Percentiles rank a stretch among this genome's conserved stretches.
Evolutionary conservation across 192 early-diverging fungal species (phyloP).

Genomic region (Gonapodya prolifera): DNA sequence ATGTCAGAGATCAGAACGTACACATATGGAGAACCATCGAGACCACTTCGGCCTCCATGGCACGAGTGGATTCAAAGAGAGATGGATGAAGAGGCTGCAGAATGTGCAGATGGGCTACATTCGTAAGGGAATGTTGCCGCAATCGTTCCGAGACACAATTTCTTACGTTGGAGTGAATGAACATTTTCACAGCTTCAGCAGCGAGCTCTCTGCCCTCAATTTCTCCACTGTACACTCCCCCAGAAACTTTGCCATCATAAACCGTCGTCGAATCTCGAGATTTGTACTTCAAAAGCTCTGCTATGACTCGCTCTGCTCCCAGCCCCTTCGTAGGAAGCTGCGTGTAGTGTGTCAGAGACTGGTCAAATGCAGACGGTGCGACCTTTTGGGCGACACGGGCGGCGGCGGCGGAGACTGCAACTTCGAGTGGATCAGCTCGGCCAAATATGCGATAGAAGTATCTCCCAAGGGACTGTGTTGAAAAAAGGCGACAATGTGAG

Average conservation of each 20-base stretch:
- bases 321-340: not conserved
- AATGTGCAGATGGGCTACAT: not conserved
- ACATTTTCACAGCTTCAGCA: not conserved
- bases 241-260: not conserved
- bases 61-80: conserved; percentile 81
- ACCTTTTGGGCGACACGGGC: no score
- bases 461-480: no score
- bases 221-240: not conserved
- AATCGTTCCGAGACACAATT: not conserved
- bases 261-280: not conserved
- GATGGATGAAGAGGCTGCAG: conserved; percentile 77
- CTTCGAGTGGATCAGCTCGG: no score
- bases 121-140: not conserved
- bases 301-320: not conserved
- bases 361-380: conserved; percentile 6
- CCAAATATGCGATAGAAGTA: no score
- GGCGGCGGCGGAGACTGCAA: no score
- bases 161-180: not conserved
- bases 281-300: not conserved
- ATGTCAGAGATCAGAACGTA: no score
- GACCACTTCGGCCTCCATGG: conserved; percentile 90
- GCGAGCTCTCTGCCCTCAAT: not conserved
- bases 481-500: no score
- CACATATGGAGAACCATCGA: conserved; percentile 84
- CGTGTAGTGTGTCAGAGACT: not conserved